Percentiles rank a stretch among this genome's conserved stretches.
Evolutionary conservation across 2,329 filamentous ascomycete species (phyloP).

Genomic region (Thelonectria olida): DNA sequence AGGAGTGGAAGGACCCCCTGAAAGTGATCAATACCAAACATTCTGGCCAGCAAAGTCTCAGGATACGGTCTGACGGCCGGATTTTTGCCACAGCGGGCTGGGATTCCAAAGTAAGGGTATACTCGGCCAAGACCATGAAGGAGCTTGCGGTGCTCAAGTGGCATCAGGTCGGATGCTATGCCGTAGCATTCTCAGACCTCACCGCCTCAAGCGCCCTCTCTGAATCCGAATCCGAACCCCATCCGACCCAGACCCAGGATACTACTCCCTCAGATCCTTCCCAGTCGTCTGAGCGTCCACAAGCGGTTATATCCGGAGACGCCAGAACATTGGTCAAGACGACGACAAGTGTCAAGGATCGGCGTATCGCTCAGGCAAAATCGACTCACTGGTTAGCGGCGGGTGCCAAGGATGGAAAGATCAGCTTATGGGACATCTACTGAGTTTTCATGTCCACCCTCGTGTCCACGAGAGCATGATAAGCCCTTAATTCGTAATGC

Average conservation of each 20-base stretch:
- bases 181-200: constrained; percentile 74
- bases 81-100: constrained; percentile 93
- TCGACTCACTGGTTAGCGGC: constrained; percentile 88
- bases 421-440: constrained; percentile 96
- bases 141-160: constrained; percentile 94
- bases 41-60: constrained; percentile 85
- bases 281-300: not conserved
- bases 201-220: constrained; percentile 15
- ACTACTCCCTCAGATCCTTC: not conserved
- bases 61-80: constrained; percentile 79
- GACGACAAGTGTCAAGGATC: constrained; percentile 63
- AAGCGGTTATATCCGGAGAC: not conserved
- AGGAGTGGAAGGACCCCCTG: constrained; percentile 58
- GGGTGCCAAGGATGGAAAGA: constrained; percentile 93
- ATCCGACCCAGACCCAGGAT: not conserved
- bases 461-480: not conserved
- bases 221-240: constrained; percentile 32
- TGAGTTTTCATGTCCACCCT: constrained; percentile 46
- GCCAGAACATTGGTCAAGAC: constrained; percentile 9
- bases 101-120: constrained; percentile 85
- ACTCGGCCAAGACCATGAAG: constrained; percentile 80
- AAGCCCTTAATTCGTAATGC: constrained; percentile 1
- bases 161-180: constrained; percentile 90
- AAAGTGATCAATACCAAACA: constrained; percentile 82
- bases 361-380: constrained; percentile 70